Percentiles rank a stretch among this genome's conserved stretches.
phyloP scores from a whole-genome alignment of 352 stramenopile species.

The Globisporangium uncinulatum region DNA sequence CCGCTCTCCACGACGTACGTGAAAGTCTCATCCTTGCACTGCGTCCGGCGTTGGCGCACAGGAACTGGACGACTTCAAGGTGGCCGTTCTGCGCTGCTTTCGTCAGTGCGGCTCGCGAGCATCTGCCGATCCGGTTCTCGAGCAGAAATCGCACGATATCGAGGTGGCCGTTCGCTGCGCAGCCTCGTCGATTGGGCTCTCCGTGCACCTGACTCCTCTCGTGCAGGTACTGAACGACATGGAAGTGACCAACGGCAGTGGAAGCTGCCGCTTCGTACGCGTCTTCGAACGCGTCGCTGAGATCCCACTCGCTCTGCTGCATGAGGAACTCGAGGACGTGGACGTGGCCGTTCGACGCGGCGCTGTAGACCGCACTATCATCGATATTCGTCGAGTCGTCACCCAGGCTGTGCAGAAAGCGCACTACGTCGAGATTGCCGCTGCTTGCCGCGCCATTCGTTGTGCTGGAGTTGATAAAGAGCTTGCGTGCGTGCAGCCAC shows the following conservation, averaged over 20 bases:
- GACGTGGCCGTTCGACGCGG: not conserved
- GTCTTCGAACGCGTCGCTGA: not conserved
- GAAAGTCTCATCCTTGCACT: too few species aligned
- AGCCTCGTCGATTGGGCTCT: too few species aligned
- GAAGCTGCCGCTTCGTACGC: not conserved
- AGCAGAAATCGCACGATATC: not conserved
- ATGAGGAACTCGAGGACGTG: not conserved
- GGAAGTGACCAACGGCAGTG: too few species aligned
- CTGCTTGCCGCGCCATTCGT: constrained; percentile 1
- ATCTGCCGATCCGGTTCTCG: not conserved
- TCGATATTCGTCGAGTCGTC: not conserved
- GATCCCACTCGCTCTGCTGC: not conserved
- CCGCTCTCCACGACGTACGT: too few species aligned
- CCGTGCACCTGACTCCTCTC: not conserved
- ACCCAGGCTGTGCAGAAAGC: not conserved
- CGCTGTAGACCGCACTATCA: not conserved
- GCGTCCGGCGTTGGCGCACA: not conserved
- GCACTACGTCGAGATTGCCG: not conserved
- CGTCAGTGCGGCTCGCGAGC: not conserved
- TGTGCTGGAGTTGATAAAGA: not conserved
- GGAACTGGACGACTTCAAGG: not conserved
- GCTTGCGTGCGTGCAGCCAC: not conserved
- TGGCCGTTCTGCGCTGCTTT: not conserved
- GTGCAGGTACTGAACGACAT: not conserved
- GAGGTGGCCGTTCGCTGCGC: not conserved